Percentiles rank a stretch among this genome's conserved stretches.
Conservation (phyloP, 2,329 filamentous ascomycete genomes). For the Exophiala sideris region DNA sequence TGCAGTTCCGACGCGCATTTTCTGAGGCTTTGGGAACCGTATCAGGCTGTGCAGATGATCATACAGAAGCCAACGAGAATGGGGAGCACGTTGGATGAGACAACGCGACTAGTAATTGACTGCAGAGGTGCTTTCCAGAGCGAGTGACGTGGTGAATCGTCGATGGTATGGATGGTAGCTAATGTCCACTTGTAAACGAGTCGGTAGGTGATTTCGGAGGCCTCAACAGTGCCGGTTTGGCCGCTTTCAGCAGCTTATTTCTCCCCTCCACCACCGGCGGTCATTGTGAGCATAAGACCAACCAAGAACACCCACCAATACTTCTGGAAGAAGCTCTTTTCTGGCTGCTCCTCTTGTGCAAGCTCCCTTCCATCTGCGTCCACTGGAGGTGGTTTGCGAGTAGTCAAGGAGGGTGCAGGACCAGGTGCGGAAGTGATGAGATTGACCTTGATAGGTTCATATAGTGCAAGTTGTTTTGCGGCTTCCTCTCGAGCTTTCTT, state of each 20-base stretch:
- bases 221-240: too few relatives aligned
- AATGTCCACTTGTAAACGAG: too few relatives aligned
- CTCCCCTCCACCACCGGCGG: constrained; percentile 37
- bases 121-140: too few relatives aligned
- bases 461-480: constrained; percentile 13
- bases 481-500: constrained; percentile 26
- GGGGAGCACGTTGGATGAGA: too few relatives aligned
- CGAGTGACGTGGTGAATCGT: too few relatives aligned
- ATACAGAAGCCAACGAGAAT: too few relatives aligned
- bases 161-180: too few relatives aligned
- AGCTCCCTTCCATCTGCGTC: constrained; percentile 35
- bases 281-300: constrained; percentile 40
- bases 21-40: too few relatives aligned
- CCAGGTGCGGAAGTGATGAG: constrained; percentile 34
- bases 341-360: constrained; percentile 35
- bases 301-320: constrained; percentile 49
- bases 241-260: constrained; percentile 11
- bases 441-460: constrained; percentile 32
- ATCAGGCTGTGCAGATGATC: too few relatives aligned
- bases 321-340: constrained; percentile 46
- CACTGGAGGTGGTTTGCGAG: constrained; percentile 37
- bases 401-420: constrained; percentile 39
- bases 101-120: too few relatives aligned
- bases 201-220: too few relatives aligned
- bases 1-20: too few relatives aligned